Conservation (phyloP, 441 rosid genomes). For the Adansonia grandidieri region DNA sequence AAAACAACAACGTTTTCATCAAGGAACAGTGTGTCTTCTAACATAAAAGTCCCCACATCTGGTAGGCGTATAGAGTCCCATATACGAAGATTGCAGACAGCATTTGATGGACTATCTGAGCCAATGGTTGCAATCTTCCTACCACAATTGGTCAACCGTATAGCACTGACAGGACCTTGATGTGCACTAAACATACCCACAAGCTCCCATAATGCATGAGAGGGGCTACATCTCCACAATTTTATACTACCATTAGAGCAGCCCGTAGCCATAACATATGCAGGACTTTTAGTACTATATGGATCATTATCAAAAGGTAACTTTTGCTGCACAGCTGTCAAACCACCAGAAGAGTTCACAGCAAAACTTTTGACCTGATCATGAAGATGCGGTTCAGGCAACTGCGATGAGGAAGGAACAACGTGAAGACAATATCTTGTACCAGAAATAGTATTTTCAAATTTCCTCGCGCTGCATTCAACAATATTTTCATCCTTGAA, state of each 20-base stretch:
- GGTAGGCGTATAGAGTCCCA: constrained; percentile 69
- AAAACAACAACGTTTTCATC: constrained; percentile 58
- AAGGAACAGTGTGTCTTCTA: constrained; percentile 66
- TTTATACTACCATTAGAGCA: constrained; percentile 80
- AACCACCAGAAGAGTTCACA: constrained; percentile 57
- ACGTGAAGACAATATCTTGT: constrained; percentile 60
- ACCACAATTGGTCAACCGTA: constrained; percentile 70
- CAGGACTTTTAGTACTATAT: constrained; percentile 40
- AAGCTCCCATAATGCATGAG: constrained; percentile 62
- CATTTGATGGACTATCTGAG: constrained; percentile 40
- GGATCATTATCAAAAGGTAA: constrained; percentile 36
- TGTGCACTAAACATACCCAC: constrained; percentile 73
- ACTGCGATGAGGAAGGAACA: constrained; percentile 60
- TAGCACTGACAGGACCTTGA: constrained; percentile 59
- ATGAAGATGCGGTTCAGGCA: constrained; percentile 65
- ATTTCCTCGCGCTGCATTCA: constrained; percentile 44
- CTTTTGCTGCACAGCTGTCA: constrained; percentile 42
- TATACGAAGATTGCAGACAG: constrained; percentile 50
- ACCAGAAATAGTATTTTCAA: constrained; percentile 53
- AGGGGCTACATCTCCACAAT: constrained; percentile 71
- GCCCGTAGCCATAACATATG: constrained; percentile 87
- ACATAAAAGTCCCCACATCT: constrained; percentile 68
- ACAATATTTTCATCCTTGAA: constrained; percentile 46
- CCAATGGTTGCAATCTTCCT: constrained; percentile 72
- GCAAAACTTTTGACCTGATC: constrained; percentile 74